Conservation (phyloP, 352 stramenopile species). For the Thalassiosira livingstoniorum region DNA sequence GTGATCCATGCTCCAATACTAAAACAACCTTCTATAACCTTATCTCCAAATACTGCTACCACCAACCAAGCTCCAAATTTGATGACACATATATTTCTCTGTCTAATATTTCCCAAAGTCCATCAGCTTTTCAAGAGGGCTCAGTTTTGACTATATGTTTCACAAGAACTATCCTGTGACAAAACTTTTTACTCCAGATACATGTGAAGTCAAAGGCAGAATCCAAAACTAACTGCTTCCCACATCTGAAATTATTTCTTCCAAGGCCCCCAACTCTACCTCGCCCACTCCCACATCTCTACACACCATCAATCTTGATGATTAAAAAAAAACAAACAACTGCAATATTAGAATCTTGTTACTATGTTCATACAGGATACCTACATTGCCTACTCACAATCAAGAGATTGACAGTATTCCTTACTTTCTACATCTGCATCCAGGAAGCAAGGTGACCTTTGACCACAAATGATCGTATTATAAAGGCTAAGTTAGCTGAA, state of each 20-base stretch:
- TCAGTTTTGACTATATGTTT: conserved; percentile 17
- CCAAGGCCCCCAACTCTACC: too few relatives aligned
- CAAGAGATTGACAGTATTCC: too few relatives aligned
- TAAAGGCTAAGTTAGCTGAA: too few relatives aligned
- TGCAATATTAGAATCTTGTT: too few relatives aligned
- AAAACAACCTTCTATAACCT: conserved; percentile 54
- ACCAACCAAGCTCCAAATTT: too few relatives aligned
- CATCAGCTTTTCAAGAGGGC: conserved; percentile 6
- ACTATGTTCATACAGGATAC: too few relatives aligned
- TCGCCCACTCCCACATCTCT: neutral
- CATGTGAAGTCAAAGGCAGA: neutral
- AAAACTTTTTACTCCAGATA: neutral
- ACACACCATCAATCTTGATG: conserved; percentile 10
- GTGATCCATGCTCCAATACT: conserved; percentile 3
- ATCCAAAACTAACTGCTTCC: conserved; percentile 13
- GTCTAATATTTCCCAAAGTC: conserved; percentile 12
- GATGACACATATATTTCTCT: conserved; percentile 14
- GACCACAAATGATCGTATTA: too few relatives aligned
- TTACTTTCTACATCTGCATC: too few relatives aligned
- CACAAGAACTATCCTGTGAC: conserved; percentile 19
- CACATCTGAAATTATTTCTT: too few relatives aligned
- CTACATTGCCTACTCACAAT: too few relatives aligned
- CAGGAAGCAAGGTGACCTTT: too few relatives aligned
- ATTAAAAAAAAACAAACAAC: conserved; percentile 7
- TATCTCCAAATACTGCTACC: conserved; percentile 13